These are phyloP conservation scores for Ophiorrhiza pumila DNA, from an alignment of 257 asterid species.

Conservation along the genomic window DNA sequence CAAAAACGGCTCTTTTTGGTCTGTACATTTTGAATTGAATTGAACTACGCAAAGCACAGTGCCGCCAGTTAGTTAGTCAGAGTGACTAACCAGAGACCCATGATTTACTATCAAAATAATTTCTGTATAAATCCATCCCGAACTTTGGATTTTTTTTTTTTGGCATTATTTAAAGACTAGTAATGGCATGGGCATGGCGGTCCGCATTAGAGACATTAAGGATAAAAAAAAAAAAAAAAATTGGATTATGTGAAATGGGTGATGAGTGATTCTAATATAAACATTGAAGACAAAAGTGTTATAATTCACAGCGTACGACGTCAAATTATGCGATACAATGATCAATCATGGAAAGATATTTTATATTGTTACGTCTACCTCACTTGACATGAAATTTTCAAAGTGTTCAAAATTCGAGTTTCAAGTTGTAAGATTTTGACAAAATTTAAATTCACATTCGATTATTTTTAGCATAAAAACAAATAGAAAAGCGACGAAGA, in stretches of 20 bases:
- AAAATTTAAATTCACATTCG: not conserved
- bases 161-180: no score
- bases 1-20: slow-evolving; percentile 14
- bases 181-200: not conserved
- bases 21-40: slow-evolving; percentile 8
- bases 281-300: no score
- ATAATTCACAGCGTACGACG: not conserved
- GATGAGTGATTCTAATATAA: no score
- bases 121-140: no score
- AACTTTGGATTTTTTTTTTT: no score
- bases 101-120: no score
- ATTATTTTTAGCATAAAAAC: not conserved
- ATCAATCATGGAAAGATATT: not conserved
- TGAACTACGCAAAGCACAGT: not conserved
- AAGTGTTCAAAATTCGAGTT: not conserved
- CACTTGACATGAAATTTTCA: not conserved
- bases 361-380: not conserved
- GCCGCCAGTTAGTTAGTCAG: no score
- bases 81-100: no score
- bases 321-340: not conserved
- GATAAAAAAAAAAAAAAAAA: not conserved
- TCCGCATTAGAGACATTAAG: not conserved
- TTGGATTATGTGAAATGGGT: no score
- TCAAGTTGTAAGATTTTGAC: not conserved
- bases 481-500: no score